Conservation (phyloP, 495 filamentous ascomycete species). For the Penicillium antarcticum region DNA sequence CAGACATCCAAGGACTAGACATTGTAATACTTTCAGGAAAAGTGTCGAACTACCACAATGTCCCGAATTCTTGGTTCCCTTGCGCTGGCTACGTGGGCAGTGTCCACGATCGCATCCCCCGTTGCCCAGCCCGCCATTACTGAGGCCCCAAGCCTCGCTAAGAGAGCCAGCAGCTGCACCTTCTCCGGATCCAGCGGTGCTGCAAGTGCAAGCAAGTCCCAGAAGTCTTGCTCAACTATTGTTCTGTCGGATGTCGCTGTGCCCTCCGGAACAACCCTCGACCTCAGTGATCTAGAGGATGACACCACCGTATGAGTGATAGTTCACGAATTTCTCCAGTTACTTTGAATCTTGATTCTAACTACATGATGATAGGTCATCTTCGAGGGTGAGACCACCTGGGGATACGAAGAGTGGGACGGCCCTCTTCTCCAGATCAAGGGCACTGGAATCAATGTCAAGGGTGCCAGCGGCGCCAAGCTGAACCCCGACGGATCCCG, state of each 20-base stretch:
- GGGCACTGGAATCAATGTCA: conserved; percentile 45
- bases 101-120: conserved; percentile 12
- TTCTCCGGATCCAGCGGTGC: conserved; percentile 25
- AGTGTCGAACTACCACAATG: neutral
- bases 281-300: conserved; percentile 43
- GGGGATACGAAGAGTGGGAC: conserved; percentile 51
- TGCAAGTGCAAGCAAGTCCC: conserved; percentile 33
- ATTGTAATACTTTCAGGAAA: too few relatives aligned
- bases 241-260: conserved; percentile 47
- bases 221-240: conserved; percentile 51
- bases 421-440: conserved; percentile 48
- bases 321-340: neutral
- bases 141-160: conserved; percentile 18
- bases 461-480: conserved; percentile 37
- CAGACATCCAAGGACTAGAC: too few relatives aligned
- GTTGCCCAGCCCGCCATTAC: conserved; percentile 24
- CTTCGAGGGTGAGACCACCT: conserved; percentile 51
- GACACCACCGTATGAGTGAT: conserved; percentile 36
- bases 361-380: conserved; percentile 33
- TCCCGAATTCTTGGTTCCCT: neutral
- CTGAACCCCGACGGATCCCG: conserved; percentile 37
- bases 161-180: conserved; percentile 17
- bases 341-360: neutral
- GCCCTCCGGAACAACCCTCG: conserved; percentile 49
- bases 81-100: conserved; percentile 10